Conservation (phyloP, 2,329 filamentous ascomycete genomes). For the Colletotrichum karsti region DNA sequence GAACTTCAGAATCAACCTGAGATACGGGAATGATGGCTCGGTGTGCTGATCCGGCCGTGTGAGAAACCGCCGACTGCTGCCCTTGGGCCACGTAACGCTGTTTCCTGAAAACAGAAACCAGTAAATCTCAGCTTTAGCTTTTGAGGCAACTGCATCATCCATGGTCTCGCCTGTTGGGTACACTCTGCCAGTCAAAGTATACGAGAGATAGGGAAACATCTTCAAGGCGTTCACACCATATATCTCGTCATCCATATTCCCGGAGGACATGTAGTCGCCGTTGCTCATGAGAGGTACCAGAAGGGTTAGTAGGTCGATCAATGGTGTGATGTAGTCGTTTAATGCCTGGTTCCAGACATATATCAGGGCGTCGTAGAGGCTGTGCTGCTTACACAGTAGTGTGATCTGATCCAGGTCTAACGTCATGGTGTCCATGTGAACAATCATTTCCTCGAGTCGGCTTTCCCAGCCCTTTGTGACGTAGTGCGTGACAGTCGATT, state of each 20-base stretch:
- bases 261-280: constrained; percentile 59
- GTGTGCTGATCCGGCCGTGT: constrained; percentile 64
- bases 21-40: constrained; percentile 84
- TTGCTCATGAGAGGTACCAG: constrained; percentile 66
- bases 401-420: constrained; percentile 96
- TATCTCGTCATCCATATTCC: constrained; percentile 67
- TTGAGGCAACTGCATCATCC: constrained; percentile 74
- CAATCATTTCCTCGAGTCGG: constrained; percentile 92
- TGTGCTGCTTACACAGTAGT: constrained; percentile 87
- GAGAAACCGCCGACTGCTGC: constrained; percentile 65
- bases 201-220: constrained; percentile 94
- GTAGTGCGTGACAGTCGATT: constrained; percentile 85
- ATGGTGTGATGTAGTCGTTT: constrained; percentile 87
- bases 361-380: constrained; percentile 92
- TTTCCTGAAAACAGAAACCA: constrained; percentile 92
- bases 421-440: constrained; percentile 87
- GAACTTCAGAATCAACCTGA: constrained; percentile 85
- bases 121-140: constrained; percentile 89
- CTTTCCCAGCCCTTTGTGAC: constrained; percentile 78
- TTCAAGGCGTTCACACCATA: constrained; percentile 81
- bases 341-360: constrained; percentile 97
- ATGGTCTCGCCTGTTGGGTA: constrained; percentile 87
- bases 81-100: constrained; percentile 77
- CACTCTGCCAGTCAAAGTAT: constrained; percentile 86
- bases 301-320: constrained; percentile 84